phyloP scores from a whole-genome alignment of 2,329 filamentous ascomycete species.

The Stachybotrys chlorohalonatus region DNA sequence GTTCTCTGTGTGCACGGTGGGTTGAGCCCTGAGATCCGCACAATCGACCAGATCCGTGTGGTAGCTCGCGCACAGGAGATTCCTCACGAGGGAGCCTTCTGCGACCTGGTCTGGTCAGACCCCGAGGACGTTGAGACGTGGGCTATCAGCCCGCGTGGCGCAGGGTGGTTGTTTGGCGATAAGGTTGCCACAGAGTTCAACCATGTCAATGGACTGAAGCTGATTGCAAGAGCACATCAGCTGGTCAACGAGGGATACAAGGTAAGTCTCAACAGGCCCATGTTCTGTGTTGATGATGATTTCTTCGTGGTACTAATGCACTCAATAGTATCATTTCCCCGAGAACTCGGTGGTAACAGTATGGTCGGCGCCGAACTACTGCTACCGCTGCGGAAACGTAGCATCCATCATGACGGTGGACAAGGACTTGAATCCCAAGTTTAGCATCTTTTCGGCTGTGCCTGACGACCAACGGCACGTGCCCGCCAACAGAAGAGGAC shows the following conservation, averaged over 20 bases:
- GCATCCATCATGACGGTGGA: constrained; percentile 93
- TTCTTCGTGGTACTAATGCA: constrained; percentile 17
- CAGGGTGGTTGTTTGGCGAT: constrained; percentile 96
- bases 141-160: constrained; percentile 85
- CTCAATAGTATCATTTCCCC: constrained; percentile 71
- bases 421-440: constrained; percentile 77
- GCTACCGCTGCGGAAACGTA: constrained; percentile 91
- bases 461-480: constrained; percentile 76
- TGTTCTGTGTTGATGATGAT: too few relatives aligned
- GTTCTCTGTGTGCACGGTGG: constrained; percentile 98
- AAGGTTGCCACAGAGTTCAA: constrained; percentile 98
- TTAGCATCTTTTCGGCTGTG: constrained; percentile 88
- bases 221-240: constrained; percentile 96
- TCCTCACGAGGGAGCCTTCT: constrained; percentile 96
- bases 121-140: constrained; percentile 97
- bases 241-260: constrained; percentile 98
- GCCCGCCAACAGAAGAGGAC: constrained; percentile 59
- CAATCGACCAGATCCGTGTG: constrained; percentile 97
- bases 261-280: constrained; percentile 34
- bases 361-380: constrained; percentile 96
- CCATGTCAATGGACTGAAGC: constrained; percentile 89
- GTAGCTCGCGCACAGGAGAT: constrained; percentile 97
- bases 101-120: constrained; percentile 96
- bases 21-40: constrained; percentile 82
- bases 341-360: constrained; percentile 96